phyloP scores from a whole-genome alignment of 2,329 filamentous ascomycete genomes.

The Colletotrichum sp. region DNA sequence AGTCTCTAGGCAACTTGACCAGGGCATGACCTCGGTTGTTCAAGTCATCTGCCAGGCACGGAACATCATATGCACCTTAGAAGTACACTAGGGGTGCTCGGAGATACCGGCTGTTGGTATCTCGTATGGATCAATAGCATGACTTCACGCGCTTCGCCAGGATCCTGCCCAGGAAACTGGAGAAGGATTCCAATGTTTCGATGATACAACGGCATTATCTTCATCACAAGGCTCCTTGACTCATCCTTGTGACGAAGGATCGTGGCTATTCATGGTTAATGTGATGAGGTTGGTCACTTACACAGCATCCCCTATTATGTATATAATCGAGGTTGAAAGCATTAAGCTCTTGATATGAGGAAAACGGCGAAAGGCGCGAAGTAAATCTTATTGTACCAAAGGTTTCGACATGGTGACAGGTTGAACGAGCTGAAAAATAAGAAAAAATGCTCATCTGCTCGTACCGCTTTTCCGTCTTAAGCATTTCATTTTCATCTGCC shows the following conservation, averaged over 20 bases:
- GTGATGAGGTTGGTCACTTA: background rate
- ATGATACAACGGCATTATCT: background rate
- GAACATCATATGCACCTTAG: background rate
- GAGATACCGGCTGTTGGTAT: background rate
- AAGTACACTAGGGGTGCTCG: background rate
- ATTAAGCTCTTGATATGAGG: background rate
- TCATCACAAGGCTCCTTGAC: background rate
- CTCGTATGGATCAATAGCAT: background rate
- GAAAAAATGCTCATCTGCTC: background rate
- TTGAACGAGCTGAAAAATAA: background rate
- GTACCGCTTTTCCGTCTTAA: fast-evolving
- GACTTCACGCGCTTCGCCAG: fast-evolving
- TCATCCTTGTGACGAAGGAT: background rate
- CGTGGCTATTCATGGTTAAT: background rate
- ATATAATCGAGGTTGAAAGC: background rate
- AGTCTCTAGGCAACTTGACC: background rate
- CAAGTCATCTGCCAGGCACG: background rate
- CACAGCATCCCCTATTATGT: background rate
- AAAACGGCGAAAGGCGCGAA: background rate
- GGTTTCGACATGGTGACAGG: fast-evolving
- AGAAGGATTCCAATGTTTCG: no score
- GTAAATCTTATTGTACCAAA: fast-evolving
- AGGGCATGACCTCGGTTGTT: background rate
- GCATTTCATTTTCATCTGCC: background rate
- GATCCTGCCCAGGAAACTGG: no score